Base-by-base conservation (phyloP, 2,329 filamentous ascomycete genomes). In the Nigrospora osmanthi region DNA sequence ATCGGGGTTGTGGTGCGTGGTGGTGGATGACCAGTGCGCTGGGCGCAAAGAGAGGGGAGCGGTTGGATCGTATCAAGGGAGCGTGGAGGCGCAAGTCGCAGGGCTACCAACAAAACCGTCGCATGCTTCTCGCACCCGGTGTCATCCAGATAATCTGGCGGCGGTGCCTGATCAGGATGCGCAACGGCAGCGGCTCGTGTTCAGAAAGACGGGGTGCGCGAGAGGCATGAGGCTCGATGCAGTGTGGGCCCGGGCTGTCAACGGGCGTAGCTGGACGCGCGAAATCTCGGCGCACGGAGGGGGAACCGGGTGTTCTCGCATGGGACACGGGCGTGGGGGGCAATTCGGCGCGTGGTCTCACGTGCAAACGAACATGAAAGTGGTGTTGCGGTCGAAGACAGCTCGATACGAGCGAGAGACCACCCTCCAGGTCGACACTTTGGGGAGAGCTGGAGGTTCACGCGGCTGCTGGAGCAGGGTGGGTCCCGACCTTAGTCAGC, bases 151-250 rank as follows among this genome's bases (percentile, higher is more conserved):
- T 4, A 6, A 28, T 6, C 23, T 6, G 23, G 23, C 39, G 32
- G 33, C 19, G 19, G 4, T 42, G 14, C 10, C 39, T 14, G 2
- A 30, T 43, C 30, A 43, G 19, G 15, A 15, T 17, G 36, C 36
- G 19, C 36, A 38, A 28, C 36, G 6, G 36, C 36, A 10, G 36
- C 15, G 7, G 15, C n/a, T 38, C 4, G 34, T 16, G 34, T 35
- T 11, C 11, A n/a, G 34, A n/a, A 6, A 16, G 34, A n/a, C 9
- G 14, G 15, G 34, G 13, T 14, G 46, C 43, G 46, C 43, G 36
- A 39, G 28, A 48, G 46, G 46, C 46, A 48, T 48, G 34, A 19
- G 45, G 41, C 33, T 38, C 35, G 14, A 15, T 35, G 39, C 34
- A 41, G 35, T 34, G 36, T 31, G 42, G 36, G 30, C 36, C 10